Base-by-base conservation (phyloP, 805 yeast species). In the Candida silvicultrix region DNA sequence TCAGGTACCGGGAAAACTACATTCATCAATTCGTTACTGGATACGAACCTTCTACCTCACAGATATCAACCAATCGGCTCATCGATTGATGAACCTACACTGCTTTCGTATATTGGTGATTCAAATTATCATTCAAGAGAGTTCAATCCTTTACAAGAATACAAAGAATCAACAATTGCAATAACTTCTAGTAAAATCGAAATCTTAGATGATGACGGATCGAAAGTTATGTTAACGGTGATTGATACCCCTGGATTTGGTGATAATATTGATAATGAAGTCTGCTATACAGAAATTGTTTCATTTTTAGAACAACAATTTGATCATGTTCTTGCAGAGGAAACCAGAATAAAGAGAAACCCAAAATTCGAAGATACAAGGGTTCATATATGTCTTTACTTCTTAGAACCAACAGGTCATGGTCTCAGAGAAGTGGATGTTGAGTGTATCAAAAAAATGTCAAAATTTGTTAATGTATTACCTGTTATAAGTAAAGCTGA, bases 191-290 rank as follows among this genome's bases (percentile, higher is more conserved):
- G 83, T 6, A 70, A 71, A 19, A 72, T 81, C 23, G 87, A 82
- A 55, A 71, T 82, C 41, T 57, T 74, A 43, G 86, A 82, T 58
- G 85, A 79, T 42, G 84, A 78, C 50, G 78, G 75, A 48, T 68
- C 77, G 14, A 77, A 75, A 53, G 65, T 82, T 53, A 64, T 73
- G 47, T 69, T 89, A 40, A 80, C 73, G 32, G 70, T 81, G 7
- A 73, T 86, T 52, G 94, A 87, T 58, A 83, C 89, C 28, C 89
- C 87, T 4, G 90, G 89, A 0, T 87, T 83, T 65, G 96, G 95
- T 16, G 83, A 79, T 53, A 72, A 71, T 43, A 72, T 84, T 50
- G 80, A 89, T 66, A 85, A 82, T 59, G 70, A 78, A 41, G 55
- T 83, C 43, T 84, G 92, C 59, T 80, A 77, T 57, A 70, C 67